Evolutionary conservation across 805 yeast genomes (phyloP).

Genomic region (Hanseniaspora hatyaiensis): DNA sequence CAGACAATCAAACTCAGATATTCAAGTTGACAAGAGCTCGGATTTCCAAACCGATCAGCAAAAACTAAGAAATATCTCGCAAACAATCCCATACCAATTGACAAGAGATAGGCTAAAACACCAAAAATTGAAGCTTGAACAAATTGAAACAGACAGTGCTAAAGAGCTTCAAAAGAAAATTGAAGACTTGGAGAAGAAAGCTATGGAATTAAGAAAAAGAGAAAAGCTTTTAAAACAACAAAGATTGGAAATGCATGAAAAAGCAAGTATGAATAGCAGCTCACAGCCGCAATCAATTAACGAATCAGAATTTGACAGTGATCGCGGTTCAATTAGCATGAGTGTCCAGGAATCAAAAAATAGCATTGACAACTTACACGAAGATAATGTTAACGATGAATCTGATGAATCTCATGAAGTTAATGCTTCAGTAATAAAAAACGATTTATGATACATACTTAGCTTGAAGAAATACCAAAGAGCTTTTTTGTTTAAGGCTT

Average conservation of each 20-base stretch:
- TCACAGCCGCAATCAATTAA: background rate
- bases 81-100: slow-evolving; percentile 73
- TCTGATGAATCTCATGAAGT: background rate
- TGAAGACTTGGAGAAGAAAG: slow-evolving; percentile 63
- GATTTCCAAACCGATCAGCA: slow-evolving; percentile 29
- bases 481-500: no score
- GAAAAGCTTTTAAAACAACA: slow-evolving; percentile 39
- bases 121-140: slow-evolving; percentile 68
- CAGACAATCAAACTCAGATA: background rate
- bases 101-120: slow-evolving; percentile 65
- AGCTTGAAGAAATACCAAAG: no score
- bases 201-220: slow-evolving; percentile 56
- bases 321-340: background rate
- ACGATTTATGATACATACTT: background rate
- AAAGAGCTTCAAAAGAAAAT: slow-evolving; percentile 61
- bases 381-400: background rate
- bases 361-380: background rate
- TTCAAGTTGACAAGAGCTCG: background rate
- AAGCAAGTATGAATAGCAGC: no score
- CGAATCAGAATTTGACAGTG: background rate
- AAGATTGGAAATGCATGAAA: no score
- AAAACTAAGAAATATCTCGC: slow-evolving; percentile 65
- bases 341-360: background rate
- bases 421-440: slow-evolving; percentile 9
- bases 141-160: slow-evolving; percentile 67